Conservation (phyloP, 1,284 basidiomycete genomes). For the Marasmius tenuissimus region DNA sequence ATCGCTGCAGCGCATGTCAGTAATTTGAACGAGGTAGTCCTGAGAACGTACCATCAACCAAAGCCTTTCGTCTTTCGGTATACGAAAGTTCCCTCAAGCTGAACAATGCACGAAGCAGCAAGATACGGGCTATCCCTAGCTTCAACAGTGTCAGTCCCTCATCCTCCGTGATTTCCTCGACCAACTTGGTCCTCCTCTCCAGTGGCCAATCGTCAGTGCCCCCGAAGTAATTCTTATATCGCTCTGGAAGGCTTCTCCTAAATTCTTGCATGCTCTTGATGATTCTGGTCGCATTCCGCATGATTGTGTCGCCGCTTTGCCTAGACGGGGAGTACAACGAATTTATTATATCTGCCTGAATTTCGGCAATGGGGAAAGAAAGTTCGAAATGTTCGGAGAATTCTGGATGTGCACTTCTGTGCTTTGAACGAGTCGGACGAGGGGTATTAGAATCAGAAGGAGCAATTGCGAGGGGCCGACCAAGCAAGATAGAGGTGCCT, state of each 20-base stretch:
- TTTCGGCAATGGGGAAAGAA: conserved; percentile 69
- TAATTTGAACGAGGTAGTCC: conserved; percentile 5
- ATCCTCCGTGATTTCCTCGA: conserved; percentile 73
- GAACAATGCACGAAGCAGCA: conserved; percentile 74
- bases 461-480: conserved; percentile 77
- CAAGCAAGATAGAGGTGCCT: conserved; percentile 79
- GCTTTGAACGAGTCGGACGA: conserved; percentile 53
- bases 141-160: conserved; percentile 78
- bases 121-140: conserved; percentile 74
- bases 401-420: conserved; percentile 24
- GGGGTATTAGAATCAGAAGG: conserved; percentile 79
- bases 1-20: conserved; percentile 49
- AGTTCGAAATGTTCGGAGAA: conserved; percentile 73
- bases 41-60: conserved; percentile 63
- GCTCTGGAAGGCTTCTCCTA: conserved; percentile 61
- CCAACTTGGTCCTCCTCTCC: conserved; percentile 62
- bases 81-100: conserved; percentile 69
- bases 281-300: conserved; percentile 74
- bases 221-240: conserved; percentile 68
- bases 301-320: conserved; percentile 64
- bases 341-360: conserved; percentile 84
- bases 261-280: conserved; percentile 73
- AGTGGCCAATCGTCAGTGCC: conserved; percentile 71
- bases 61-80: conserved; percentile 59
- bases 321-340: conserved; percentile 73